A percentile compares a stretch with the other conserved stretches of the same genome.
Evolutionary conservation across 1,284 basidiomycete genomes (phyloP).

Genomic region (Phellopilus nigrolimitatus): DNA sequence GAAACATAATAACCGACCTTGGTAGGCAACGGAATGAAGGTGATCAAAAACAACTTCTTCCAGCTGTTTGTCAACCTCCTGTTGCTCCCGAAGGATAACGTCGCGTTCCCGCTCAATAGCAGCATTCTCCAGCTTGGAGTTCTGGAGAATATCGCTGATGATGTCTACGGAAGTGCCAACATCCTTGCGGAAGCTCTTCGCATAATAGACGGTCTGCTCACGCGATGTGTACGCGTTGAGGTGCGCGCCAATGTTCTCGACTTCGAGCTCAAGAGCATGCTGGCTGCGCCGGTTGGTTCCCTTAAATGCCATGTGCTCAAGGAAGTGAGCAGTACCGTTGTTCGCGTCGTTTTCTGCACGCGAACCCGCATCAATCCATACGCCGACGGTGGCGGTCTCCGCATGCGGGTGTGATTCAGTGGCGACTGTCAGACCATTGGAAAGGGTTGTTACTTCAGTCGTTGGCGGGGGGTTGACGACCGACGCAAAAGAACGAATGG

Average conservation of each 20-base stretch:
- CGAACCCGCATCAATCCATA: conserved; percentile 99
- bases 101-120: conserved; percentile 97
- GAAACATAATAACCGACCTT: conserved; percentile 45
- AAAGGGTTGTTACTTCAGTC: conserved; percentile 84
- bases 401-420: conserved; percentile 90
- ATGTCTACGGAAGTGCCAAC: conserved; percentile 91
- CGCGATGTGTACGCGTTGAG: conserved; percentile 98
- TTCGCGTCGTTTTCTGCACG: conserved; percentile 93
- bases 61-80: conserved; percentile 98
- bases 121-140: conserved; percentile 86
- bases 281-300: conserved; percentile 90
- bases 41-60: conserved; percentile 99
- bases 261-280: conserved; percentile 92
- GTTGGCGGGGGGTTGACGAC: conserved; percentile 66
- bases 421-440: conserved; percentile 90
- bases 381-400: conserved; percentile 97
- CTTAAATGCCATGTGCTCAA: conserved; percentile 97
- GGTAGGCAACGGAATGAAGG: conserved; percentile 94
- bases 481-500: conserved; percentile 63
- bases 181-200: conserved; percentile 98
- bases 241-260: conserved; percentile 97
- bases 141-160: conserved; percentile 97
- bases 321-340: conserved; percentile 97
- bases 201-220: conserved; percentile 99
- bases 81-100: conserved; percentile 96